phyloP scores from a whole-genome alignment of 305 asterid genomes.

The Solanum hybrid region DNA sequence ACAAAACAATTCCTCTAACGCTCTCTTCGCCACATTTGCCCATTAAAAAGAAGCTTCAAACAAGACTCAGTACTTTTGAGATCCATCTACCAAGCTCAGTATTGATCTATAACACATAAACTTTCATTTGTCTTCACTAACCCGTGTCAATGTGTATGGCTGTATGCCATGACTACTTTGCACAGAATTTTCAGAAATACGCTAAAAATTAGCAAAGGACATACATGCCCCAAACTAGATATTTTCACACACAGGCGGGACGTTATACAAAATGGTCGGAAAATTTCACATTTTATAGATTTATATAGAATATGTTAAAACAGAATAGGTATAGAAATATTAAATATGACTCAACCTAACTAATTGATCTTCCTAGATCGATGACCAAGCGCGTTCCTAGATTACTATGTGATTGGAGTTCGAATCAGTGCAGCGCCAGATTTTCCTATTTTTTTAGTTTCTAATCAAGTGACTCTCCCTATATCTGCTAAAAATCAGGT shows the following conservation, averaged over 20 bases:
- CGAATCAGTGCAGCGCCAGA: not conserved
- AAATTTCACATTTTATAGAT: not conserved
- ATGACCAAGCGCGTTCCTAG: not conserved
- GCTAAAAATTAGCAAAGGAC: not conserved
- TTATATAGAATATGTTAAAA: not conserved
- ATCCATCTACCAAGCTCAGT: not conserved
- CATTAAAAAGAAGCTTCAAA: not conserved
- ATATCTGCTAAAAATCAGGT: not conserved
- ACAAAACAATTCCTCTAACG: not conserved
- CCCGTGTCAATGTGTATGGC: not conserved
- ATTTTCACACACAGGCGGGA: not conserved
- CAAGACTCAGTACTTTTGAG: not conserved
- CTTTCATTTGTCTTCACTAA: not conserved
- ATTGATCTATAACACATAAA: not conserved
- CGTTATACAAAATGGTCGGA: not conserved
- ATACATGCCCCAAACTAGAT: not conserved
- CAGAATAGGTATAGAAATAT: not conserved
- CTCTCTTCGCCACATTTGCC: not conserved
- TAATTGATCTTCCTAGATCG: not conserved
- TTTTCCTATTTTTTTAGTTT: not conserved
- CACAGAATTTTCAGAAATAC: not conserved
- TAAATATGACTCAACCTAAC: not conserved
- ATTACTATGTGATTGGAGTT: not conserved
- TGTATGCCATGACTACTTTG: not conserved
- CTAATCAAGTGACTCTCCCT: not conserved